Conservation (phyloP, 345 rosid genomes). For the Salix koriyanagi region DNA sequence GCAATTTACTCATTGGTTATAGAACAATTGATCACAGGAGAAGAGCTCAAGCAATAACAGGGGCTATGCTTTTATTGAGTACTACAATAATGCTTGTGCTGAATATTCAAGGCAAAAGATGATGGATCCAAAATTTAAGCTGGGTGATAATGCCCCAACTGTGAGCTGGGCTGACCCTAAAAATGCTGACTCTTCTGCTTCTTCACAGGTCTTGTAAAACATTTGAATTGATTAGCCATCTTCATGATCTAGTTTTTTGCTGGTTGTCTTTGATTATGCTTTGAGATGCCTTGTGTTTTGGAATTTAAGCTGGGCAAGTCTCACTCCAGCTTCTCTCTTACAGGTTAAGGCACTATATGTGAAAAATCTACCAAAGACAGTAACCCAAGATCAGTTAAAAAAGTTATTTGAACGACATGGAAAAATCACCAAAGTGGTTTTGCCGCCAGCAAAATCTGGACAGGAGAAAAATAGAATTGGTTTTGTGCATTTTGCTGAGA, state of each 20-base stretch:
- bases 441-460: slow-evolving; percentile 86
- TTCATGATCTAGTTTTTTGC: not conserved
- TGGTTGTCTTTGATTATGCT: not conserved
- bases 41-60: slow-evolving; percentile 63
- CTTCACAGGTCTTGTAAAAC: slow-evolving; percentile 60
- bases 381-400: slow-evolving; percentile 67
- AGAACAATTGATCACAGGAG: slow-evolving; percentile 47
- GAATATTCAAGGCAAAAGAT: slow-evolving; percentile 86
- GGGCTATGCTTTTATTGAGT: slow-evolving; percentile 88
- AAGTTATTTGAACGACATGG: slow-evolving; percentile 79
- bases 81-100: slow-evolving; percentile 87
- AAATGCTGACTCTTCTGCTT: slow-evolving; percentile 65
- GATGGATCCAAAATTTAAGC: slow-evolving; percentile 72
- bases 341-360: slow-evolving; percentile 92
- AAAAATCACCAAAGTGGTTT: slow-evolving; percentile 66
- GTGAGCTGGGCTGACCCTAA: slow-evolving; percentile 97
- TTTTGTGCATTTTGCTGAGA: slow-evolving; percentile 87
- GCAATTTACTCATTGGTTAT: slow-evolving; percentile 9
- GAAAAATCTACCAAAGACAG: slow-evolving; percentile 77
- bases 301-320: slow-evolving; percentile 14
- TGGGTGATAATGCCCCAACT: slow-evolving; percentile 81
- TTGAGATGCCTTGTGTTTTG: not conserved
- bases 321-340: slow-evolving; percentile 12
- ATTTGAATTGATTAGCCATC: not conserved
- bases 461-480: slow-evolving; percentile 84